A percentile compares a stretch with the other conserved stretches of the same genome.
These are phyloP conservation scores for Backusella liffmaniae DNA, from an alignment of 192 early-diverging fungal genomes.

Conservation along the genomic window DNA sequence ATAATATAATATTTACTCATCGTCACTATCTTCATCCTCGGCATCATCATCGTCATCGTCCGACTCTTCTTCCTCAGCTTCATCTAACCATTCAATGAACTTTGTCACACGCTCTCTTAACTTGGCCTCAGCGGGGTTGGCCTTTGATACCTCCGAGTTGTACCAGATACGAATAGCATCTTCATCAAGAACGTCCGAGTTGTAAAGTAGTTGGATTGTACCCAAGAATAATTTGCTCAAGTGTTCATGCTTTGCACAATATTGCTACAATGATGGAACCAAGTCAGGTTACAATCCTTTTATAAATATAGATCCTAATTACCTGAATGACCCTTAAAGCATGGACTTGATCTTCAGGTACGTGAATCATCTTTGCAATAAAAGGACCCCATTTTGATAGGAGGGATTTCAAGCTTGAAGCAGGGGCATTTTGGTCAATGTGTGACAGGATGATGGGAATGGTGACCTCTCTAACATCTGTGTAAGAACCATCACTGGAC, in stretches of 20 bases:
- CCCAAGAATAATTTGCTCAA: constrained; percentile 57
- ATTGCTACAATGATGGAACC: constrained; percentile 34
- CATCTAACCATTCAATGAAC: constrained; percentile 69
- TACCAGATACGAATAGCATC: constrained; percentile 80
- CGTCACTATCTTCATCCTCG: background rate
- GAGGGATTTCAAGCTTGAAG: constrained; percentile 38
- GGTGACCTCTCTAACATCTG: constrained; percentile 75
- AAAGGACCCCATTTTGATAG: constrained; percentile 71
- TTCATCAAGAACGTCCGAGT: constrained; percentile 82
- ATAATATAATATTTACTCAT: constrained; percentile 6
- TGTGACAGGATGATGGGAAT: constrained; percentile 66
- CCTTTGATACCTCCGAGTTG: constrained; percentile 45
- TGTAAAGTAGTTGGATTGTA: constrained; percentile 66
- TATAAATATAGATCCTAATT: background rate
- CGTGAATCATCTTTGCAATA: constrained; percentile 64
- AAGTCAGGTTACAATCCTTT: background rate
- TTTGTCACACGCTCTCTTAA: constrained; percentile 59
- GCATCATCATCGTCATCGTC: constrained; percentile 55
- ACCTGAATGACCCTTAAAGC: constrained; percentile 50
- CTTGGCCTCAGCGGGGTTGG: constrained; percentile 38
- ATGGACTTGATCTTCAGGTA: constrained; percentile 75
- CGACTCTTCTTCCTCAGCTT: constrained; percentile 66
- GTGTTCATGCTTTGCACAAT: constrained; percentile 45
- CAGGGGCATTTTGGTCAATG: constrained; percentile 53
- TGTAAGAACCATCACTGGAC: constrained; percentile 78